These are phyloP conservation scores for Cladochytrium tenue DNA, from an alignment of 371 early-diverging fungal genomes.

Conservation along the genomic window DNA sequence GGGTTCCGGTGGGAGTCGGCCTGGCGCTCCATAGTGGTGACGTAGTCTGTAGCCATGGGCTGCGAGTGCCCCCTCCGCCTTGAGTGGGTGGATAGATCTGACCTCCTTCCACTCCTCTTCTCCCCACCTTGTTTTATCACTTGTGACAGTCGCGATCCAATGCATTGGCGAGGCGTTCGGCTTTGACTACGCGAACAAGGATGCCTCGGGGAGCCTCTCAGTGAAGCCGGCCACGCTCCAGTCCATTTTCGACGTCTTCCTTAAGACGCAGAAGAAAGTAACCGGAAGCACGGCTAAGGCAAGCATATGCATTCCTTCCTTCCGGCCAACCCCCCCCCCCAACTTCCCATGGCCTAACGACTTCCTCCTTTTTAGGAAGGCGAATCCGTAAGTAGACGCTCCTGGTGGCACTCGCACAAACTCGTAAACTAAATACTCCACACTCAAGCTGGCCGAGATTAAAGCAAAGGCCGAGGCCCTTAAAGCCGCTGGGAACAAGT, in stretches of 20 bases:
- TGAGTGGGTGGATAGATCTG: too few species aligned
- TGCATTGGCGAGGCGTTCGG: slow-evolving; percentile 93
- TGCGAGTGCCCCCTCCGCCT: too few species aligned
- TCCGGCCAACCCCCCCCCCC: too few species aligned
- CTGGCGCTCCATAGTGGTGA: too few species aligned
- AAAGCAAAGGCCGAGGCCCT: slow-evolving; percentile 82
- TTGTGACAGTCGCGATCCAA: slow-evolving; percentile 78
- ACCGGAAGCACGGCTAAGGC: slow-evolving; percentile 18
- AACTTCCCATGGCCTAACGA: too few species aligned
- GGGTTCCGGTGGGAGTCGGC: too few species aligned
- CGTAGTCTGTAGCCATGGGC: too few species aligned
- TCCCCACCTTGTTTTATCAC: too few species aligned
- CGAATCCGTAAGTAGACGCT: not conserved
- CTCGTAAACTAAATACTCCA: not conserved
- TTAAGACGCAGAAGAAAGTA: slow-evolving; percentile 68
- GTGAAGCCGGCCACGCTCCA: slow-evolving; percentile 82
- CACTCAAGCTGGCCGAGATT: slow-evolving; percentile 41
- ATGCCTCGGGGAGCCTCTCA: slow-evolving; percentile 65
- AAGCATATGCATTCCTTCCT: too few species aligned
- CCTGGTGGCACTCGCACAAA: too few species aligned
- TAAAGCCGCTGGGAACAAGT: slow-evolving; percentile 83
- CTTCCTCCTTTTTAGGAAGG: slow-evolving; percentile 2
- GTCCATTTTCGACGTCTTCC: slow-evolving; percentile 87
- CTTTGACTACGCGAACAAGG: slow-evolving; percentile 73
- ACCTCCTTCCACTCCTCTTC: too few species aligned